phyloP scores from a whole-genome alignment of 2,329 filamentous ascomycete genomes.

The Penicillium sp. region DNA sequence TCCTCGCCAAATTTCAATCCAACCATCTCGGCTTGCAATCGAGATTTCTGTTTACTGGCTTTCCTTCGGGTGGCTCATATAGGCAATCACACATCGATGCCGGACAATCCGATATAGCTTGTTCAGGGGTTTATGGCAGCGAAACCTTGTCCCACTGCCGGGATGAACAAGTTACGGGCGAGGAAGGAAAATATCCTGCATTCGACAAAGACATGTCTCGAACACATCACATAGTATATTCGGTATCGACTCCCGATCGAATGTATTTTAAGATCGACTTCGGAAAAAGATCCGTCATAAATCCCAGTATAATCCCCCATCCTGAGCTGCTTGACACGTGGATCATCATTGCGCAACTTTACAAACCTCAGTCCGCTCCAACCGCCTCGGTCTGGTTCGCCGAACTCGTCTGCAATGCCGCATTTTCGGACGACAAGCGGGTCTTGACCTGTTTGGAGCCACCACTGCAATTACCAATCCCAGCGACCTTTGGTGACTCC shows the following conservation, averaged over 20 bases:
- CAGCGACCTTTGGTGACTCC: slow-evolving; percentile 43
- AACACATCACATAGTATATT: slow-evolving; percentile 43
- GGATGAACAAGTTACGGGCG: not conserved
- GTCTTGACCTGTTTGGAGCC: slow-evolving; percentile 40
- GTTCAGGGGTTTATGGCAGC: not conserved
- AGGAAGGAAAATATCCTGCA: not conserved
- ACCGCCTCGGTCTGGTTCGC: slow-evolving; percentile 34
- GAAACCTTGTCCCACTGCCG: not conserved
- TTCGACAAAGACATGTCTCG: slow-evolving; percentile 4
- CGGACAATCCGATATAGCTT: not conserved
- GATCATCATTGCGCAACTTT: slow-evolving; percentile 53
- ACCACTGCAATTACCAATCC: slow-evolving; percentile 47
- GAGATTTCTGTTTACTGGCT: not conserved
- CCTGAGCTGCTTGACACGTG: slow-evolving; percentile 49
- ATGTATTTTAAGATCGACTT: slow-evolving; percentile 54
- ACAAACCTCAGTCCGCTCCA: slow-evolving; percentile 25
- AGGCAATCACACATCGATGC: not conserved
- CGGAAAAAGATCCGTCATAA: slow-evolving; percentile 43
- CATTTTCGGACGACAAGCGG: slow-evolving; percentile 42
- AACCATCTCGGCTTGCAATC: not conserved
- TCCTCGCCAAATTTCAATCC: not conserved
- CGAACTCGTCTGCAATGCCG: slow-evolving; percentile 53
- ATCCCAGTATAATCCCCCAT: slow-evolving; percentile 60
- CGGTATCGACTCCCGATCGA: slow-evolving; percentile 45
- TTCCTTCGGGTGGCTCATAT: not conserved